Conservation (phyloP, 331 rosid genomes). For the Arachis monticola region DNA sequence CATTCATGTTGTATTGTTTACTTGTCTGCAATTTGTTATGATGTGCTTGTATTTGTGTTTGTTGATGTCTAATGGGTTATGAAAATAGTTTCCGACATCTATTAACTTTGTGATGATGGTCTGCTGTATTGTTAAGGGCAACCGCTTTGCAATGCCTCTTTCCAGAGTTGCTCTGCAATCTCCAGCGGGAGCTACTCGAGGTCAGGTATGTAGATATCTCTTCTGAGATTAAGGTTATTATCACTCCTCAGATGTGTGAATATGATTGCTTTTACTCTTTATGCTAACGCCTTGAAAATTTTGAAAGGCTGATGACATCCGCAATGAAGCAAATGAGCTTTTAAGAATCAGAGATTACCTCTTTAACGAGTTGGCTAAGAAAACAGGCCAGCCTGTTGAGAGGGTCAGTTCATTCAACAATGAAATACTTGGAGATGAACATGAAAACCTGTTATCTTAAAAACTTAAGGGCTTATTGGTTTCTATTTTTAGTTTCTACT, state of each 20-base stretch:
- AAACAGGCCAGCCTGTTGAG: slow-evolving; percentile 91
- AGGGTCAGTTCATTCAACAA: slow-evolving; percentile 59
- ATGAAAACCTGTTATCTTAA: neutral
- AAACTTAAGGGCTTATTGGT: no score
- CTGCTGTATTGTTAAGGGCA: slow-evolving; percentile 54
- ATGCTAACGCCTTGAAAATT: slow-evolving; percentile 37
- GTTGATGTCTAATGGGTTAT: slow-evolving; percentile 25
- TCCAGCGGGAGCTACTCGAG: slow-evolving; percentile 95
- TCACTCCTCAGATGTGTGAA: slow-evolving; percentile 16
- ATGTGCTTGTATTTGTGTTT: slow-evolving; percentile 7
- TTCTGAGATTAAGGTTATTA: slow-evolving; percentile 30
- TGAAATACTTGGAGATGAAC: slow-evolving; percentile 34
- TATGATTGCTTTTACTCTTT: slow-evolving; percentile 18
- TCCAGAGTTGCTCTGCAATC: slow-evolving; percentile 81
- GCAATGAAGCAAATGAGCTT: slow-evolving; percentile 87
- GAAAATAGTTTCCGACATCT: slow-evolving; percentile 24
- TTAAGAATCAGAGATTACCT: slow-evolving; percentile 86
- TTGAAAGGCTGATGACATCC: slow-evolving; percentile 86
- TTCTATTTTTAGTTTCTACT: no score
- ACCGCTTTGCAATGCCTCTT: slow-evolving; percentile 85
- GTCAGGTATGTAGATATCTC: slow-evolving; percentile 67
- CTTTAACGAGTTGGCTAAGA: slow-evolving; percentile 63
- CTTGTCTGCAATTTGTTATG: neutral
- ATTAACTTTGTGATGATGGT: slow-evolving; percentile 28
- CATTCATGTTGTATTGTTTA: slow-evolving; percentile 5